Conservation (phyloP, 345 rosid species). For the Acer negundo region DNA sequence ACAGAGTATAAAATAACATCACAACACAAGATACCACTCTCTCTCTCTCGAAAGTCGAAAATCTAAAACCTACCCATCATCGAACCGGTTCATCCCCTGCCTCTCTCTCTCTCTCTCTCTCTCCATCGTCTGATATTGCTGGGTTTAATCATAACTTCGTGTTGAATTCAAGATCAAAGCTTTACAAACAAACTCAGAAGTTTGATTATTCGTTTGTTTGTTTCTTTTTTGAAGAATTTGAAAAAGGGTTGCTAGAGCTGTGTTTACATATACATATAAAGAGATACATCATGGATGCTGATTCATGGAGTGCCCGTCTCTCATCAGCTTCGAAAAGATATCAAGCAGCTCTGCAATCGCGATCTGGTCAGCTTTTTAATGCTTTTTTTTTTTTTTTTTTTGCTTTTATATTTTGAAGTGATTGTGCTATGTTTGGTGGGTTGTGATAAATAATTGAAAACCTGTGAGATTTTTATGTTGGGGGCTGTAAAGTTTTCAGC, state of each 20-base stretch:
- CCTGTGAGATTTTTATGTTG: not conserved
- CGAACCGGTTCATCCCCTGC: not conserved
- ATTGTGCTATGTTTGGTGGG: not conserved
- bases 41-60: not conserved
- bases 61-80: slow-evolving; percentile 11
- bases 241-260: not conserved
- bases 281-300: slow-evolving; percentile 67
- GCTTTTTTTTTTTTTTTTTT: not conserved
- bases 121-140: not conserved
- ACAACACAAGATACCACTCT: not conserved
- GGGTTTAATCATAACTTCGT: slow-evolving; percentile 9
- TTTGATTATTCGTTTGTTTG: not conserved
- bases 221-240: no score
- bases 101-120: slow-evolving; percentile 1
- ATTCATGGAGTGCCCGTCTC: slow-evolving; percentile 84
- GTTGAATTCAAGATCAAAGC: not conserved
- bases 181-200: not conserved
- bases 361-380: slow-evolving; percentile 67
- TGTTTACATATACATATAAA: not conserved
- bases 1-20: slow-evolving; percentile 3
- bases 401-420: not conserved
- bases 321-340: slow-evolving; percentile 81
- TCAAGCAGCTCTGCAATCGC: slow-evolving; percentile 80
- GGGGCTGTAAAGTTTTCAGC: not conserved
- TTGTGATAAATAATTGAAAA: slow-evolving; percentile 1